A percentile compares a stretch with the other conserved stretches of the same genome.
Conservation (phyloP, 2,329 filamentous ascomycete species). For the Nemania sp. region DNA sequence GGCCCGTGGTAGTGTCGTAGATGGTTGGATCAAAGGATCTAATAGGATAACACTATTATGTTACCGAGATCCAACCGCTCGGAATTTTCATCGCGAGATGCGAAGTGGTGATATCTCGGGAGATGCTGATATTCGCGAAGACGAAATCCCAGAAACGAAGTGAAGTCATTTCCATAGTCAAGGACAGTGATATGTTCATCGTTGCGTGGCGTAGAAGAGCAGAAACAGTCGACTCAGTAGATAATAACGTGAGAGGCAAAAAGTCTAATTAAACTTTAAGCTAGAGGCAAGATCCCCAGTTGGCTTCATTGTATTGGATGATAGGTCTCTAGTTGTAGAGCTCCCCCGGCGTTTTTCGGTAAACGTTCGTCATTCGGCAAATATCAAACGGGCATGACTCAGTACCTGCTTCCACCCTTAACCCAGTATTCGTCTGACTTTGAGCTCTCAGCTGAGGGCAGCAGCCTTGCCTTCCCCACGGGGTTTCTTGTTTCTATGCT, state of each 20-base stretch:
- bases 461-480: neutral
- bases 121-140: neutral
- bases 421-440: neutral
- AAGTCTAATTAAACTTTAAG: slow-evolving; percentile 18
- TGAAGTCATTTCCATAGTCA: neutral
- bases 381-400: slow-evolving; percentile 10
- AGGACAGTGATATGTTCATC: neutral
- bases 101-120: neutral
- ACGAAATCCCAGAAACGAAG: neutral
- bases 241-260: neutral
- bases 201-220: neutral
- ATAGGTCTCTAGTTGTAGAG: neutral
- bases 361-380: neutral
- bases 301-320: neutral
- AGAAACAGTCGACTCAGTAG: neutral
- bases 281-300: slow-evolving; percentile 10
- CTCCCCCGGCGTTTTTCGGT: neutral
- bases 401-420: neutral
- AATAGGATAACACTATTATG: neutral
- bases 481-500: neutral
- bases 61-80: neutral
- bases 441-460: neutral
- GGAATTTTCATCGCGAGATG: slow-evolving; percentile 16
- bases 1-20: neutral
- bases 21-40: neutral